Base-by-base conservation (phyloP, 805 yeast species). In the Scheffersomyces amazonensis region DNA sequence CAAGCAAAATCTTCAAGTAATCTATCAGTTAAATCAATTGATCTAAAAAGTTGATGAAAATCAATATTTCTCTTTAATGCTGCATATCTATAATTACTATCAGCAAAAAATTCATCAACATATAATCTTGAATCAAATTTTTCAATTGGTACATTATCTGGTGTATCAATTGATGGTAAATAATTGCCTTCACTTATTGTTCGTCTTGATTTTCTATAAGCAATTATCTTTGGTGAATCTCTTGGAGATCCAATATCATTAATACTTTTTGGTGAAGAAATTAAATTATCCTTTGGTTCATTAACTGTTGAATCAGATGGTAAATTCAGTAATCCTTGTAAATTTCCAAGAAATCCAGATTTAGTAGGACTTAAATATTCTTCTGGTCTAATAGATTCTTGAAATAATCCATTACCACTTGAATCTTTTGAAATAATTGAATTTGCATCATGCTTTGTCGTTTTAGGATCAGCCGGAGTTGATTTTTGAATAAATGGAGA, bases 1-100 rank as follows among this genome's bases (percentile, higher is more conserved):
- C 98, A 93, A 19, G 87, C 78, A 52, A 84, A 90, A 50, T 89
- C 97, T 52, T 88, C 96, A 24, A 91, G 57, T 12, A 91, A 64
- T 35, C 83, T 67, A 52, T 91, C 97, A 32, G 78, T 74, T 17
- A 64, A 63, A 2, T 90, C 85, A 2, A 88, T 65, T 7, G 80
- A 70, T 39, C 79, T 71, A 67, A 91, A 93, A 2, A 83, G 49
- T 28, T 69, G 73, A 60, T 89, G 97, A 58, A 88, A 93, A 27
- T 87, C 96, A 4, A 71, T 65, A 52, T 89, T 63, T 37, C 95
- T 67, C 34, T 73, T 73, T 37, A 70, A 69, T 2, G 81, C 65
- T 1, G 96, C 88, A 53, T 71, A 85, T 36, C 81, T 69, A 52
- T 78, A 82, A 11, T 62, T 68, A 0, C 91, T 78, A 42, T 73